Percentiles rank a stretch among this genome's conserved stretches.
Conservation (phyloP, 2,329 filamentous ascomycete species). For the Colletotrichum sp. region DNA sequence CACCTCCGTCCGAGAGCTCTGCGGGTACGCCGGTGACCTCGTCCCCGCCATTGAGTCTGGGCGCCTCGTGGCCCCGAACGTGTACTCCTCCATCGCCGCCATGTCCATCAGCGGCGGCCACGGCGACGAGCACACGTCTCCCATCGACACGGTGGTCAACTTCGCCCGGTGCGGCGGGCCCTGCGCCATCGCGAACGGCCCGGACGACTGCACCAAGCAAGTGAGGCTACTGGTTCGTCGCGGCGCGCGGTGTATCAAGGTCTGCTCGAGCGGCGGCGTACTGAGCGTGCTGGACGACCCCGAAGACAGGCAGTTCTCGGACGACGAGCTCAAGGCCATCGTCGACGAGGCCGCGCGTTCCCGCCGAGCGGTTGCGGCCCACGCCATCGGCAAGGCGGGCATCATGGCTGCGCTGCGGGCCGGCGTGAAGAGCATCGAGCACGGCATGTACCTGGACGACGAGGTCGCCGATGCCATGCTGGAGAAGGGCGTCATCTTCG, state of each 20-base stretch:
- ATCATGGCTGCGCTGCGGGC: conserved; percentile 49
- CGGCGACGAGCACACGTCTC: conserved; percentile 46
- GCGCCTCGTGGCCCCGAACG: conserved; percentile 48
- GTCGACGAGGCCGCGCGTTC: conserved; percentile 46
- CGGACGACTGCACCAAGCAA: conserved; percentile 46
- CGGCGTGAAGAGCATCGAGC: conserved; percentile 51
- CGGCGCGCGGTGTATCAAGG: conserved; percentile 54
- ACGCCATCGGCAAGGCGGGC: conserved; percentile 50
- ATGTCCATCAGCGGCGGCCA: conserved; percentile 55
- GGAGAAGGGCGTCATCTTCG: conserved; percentile 46
- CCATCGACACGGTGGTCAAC: conserved; percentile 35
- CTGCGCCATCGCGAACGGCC: conserved; percentile 47
- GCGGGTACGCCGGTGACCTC: conserved; percentile 50
- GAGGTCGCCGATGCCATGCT: conserved; percentile 49
- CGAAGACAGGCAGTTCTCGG: conserved; percentile 46
- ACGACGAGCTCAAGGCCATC: conserved; percentile 46
- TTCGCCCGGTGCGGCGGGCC: conserved; percentile 34
- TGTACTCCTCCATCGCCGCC: conserved; percentile 49
- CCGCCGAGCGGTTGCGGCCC: conserved; percentile 44
- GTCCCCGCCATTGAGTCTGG: conserved; percentile 46
- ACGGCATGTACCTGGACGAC: conserved; percentile 51
- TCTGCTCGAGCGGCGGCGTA: conserved; percentile 49
- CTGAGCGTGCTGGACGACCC: conserved; percentile 46
- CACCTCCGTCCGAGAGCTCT: conserved; percentile 55
- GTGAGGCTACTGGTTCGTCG: conserved; percentile 48